A percentile compares a stretch with the other conserved stretches of the same genome.
Conservation (phyloP, 768 basidiomycete genomes). For the Trametes cingulata region DNA sequence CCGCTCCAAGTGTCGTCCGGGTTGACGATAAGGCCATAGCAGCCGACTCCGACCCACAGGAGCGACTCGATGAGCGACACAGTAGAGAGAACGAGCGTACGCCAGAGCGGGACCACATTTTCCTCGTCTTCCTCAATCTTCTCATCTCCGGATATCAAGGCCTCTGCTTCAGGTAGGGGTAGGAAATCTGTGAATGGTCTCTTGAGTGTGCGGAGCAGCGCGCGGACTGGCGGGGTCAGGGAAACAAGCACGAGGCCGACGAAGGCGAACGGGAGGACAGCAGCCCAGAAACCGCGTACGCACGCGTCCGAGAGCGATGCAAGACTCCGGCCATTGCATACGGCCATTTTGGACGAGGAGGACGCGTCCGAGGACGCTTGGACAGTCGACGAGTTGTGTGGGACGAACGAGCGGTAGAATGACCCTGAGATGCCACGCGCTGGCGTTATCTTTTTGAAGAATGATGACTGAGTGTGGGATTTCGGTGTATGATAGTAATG, state of each 20-base stretch:
- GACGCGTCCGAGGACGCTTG: not conserved
- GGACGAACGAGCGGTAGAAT: too few relatives aligned
- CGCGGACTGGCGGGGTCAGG: constrained; percentile 18
- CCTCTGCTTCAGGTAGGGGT: constrained; percentile 32
- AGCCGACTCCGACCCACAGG: constrained; percentile 59
- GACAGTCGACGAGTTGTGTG: not conserved
- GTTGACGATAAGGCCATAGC: constrained; percentile 48
- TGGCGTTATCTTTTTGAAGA: not conserved
- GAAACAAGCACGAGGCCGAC: constrained; percentile 23
- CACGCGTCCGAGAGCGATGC: constrained; percentile 28
- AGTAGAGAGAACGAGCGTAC: constrained; percentile 55
- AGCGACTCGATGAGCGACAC: constrained; percentile 59
- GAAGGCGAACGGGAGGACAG: constrained; percentile 29
- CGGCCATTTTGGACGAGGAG: constrained; percentile 2
- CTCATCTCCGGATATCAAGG: constrained; percentile 19
- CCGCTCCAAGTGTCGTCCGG: constrained; percentile 34
- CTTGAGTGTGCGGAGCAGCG: constrained; percentile 5
- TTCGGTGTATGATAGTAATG: not conserved
- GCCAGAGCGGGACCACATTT: constrained; percentile 53
- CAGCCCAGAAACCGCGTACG: constrained; percentile 31
- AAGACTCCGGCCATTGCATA: constrained; percentile 9
- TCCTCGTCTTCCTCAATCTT: constrained; percentile 3
- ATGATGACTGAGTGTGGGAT: not conserved
- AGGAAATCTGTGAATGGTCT: constrained; percentile 28
- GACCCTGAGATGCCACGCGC: not conserved